Evolutionary conservation across 768 basidiomycete genomes (phyloP).

Genomic region (Trametes villosa): DNA sequence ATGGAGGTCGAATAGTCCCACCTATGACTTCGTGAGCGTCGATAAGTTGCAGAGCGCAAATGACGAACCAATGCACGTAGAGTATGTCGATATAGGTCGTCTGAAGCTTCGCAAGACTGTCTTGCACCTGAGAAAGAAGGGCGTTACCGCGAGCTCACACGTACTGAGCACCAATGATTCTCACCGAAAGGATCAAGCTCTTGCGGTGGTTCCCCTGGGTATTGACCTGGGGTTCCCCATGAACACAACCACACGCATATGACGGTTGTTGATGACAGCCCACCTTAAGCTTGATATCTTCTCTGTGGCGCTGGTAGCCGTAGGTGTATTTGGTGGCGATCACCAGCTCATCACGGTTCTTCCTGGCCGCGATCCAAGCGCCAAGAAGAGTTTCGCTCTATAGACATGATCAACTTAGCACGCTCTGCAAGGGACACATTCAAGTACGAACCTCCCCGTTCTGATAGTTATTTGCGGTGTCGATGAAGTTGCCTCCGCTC

Average conservation of each 20-base stretch:
- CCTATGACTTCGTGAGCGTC: conserved; percentile 43
- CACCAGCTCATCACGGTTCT: conserved; percentile 43
- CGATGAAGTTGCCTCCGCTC: conserved; percentile 52
- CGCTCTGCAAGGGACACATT: conserved; percentile 23
- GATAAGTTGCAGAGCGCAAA: conserved; percentile 42
- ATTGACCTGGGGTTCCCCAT: conserved; percentile 2
- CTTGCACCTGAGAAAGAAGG: conserved; percentile 36
- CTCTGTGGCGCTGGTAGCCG: background rate
- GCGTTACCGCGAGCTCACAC: conserved; percentile 41
- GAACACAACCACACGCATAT: background rate
- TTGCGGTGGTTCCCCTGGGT: conserved; percentile 19
- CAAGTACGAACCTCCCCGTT: background rate
- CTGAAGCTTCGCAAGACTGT: conserved; percentile 44
- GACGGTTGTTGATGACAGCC: background rate
- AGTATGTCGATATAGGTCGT: conserved; percentile 50
- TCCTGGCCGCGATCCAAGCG: conserved; percentile 44
- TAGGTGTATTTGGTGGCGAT: conserved; percentile 34
- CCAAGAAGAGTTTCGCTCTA: conserved; percentile 40
- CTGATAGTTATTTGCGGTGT: conserved; percentile 44
- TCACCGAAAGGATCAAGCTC: conserved; percentile 5
- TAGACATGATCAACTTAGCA: conserved; percentile 22
- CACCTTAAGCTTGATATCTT: conserved; percentile 6
- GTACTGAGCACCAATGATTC: conserved; percentile 37
- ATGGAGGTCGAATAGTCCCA: conserved; percentile 50
- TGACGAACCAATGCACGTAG: conserved; percentile 48